Percentiles rank a stretch among this genome's conserved stretches.
Conservation (phyloP, 2,329 filamentous ascomycete species). For the Fusarium scirpi region DNA sequence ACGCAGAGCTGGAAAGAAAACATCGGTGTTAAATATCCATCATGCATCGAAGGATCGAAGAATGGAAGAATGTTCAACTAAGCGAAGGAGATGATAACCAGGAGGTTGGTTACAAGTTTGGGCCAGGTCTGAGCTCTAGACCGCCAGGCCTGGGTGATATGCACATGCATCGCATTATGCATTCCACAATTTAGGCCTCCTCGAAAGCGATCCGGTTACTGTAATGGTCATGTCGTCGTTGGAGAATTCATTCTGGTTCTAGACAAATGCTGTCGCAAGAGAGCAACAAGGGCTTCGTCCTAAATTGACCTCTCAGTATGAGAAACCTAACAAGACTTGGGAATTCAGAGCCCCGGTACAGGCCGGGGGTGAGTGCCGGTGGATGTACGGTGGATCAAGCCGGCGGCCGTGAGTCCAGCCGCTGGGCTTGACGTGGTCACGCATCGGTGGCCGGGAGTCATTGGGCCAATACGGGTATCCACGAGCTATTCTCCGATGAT, state of each 20-base stretch:
- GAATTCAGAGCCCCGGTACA: constrained; percentile 21
- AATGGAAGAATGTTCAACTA: not conserved
- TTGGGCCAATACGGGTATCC: constrained; percentile 32
- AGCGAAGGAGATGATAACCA: constrained; percentile 5
- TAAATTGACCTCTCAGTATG: constrained; percentile 9
- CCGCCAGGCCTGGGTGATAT: constrained; percentile 4
- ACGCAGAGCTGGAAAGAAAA: constrained; percentile 8
- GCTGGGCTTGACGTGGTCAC: constrained; percentile 46
- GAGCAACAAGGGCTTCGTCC: constrained; percentile 11
- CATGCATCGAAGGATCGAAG: constrained; percentile 3
- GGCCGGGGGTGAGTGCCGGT: constrained; percentile 39
- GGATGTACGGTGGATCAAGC: constrained; percentile 42
- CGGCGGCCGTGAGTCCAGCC: constrained; percentile 41
- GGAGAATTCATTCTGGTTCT: not conserved
- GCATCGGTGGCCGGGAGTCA: constrained; percentile 40
- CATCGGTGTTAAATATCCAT: not conserved
- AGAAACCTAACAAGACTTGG: constrained; percentile 22
- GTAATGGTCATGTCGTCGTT: not conserved
- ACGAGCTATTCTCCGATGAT: constrained; percentile 42
- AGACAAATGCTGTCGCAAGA: not conserved
- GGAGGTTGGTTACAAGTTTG: constrained; percentile 15
- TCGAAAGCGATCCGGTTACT: not conserved
- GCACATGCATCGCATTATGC: constrained; percentile 1
- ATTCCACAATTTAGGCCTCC: constrained; percentile 10
- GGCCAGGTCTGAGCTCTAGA: constrained; percentile 7